A percentile compares a stretch with the other conserved stretches of the same genome.
These are phyloP conservation scores for Capsicum pubescens DNA, from an alignment of 257 asterid genomes.

Conservation along the genomic window DNA sequence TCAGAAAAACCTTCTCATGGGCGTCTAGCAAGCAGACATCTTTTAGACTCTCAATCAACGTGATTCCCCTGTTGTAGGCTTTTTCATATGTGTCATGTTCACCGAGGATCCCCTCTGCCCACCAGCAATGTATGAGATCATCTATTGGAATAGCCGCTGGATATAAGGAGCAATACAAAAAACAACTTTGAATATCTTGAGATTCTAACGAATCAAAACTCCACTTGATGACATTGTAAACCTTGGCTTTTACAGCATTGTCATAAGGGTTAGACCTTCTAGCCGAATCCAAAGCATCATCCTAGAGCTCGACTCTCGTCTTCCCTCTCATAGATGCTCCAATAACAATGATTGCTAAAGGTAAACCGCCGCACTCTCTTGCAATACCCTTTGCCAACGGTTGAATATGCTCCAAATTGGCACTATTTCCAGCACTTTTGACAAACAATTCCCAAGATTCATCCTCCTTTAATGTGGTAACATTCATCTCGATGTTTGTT, in stretches of 20 bases:
- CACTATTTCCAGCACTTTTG: background rate
- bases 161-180: constrained; percentile 37
- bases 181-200: constrained; percentile 26
- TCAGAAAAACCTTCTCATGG: no score
- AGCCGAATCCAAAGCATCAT: background rate
- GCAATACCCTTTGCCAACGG: constrained; percentile 16
- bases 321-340: constrained; percentile 30
- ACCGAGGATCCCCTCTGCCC: constrained; percentile 35
- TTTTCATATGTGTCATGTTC: constrained; percentile 30
- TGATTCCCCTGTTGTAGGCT: constrained; percentile 27
- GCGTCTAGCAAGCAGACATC: constrained; percentile 35
- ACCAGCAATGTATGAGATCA: constrained; percentile 34
- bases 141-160: constrained; percentile 22
- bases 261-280: constrained; percentile 25
- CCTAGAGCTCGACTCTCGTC: background rate
- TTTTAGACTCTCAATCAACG: constrained; percentile 32
- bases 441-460: constrained; percentile 31
- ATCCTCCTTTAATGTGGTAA: background rate
- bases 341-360: constrained; percentile 26
- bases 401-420: background rate
- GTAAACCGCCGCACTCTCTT: constrained; percentile 28
- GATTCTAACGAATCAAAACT: constrained; percentile 36
- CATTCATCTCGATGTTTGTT: constrained; percentile 6
- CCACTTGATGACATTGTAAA: constrained; percentile 33
- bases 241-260: constrained; percentile 28